These are phyloP conservation scores for Rhexocercosporidium sp. DNA, from an alignment of 2,329 filamentous ascomycete species.

Conservation along the genomic window DNA sequence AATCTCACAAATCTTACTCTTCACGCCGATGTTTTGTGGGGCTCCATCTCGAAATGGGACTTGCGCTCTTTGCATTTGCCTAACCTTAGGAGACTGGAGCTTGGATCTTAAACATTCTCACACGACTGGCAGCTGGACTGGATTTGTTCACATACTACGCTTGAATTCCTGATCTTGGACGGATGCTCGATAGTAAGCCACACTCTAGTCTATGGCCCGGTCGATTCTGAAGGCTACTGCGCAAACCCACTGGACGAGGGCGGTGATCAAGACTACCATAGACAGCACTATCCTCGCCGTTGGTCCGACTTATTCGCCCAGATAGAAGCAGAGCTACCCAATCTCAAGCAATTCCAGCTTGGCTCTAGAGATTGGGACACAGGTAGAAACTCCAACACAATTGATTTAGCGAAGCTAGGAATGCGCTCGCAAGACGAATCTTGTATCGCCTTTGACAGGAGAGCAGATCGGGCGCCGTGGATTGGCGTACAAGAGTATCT, in stretches of 20 bases:
- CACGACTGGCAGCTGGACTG: conserved; percentile 25
- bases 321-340: background rate
- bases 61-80: conserved; percentile 18
- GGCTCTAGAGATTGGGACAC: background rate
- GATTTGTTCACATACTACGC: conserved; percentile 17
- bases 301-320: conserved; percentile 3
- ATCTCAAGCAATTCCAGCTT: background rate
- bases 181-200: conserved; percentile 14
- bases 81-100: conserved; percentile 16
- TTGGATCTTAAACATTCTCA: conserved; percentile 18
- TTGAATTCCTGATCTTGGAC: conserved; percentile 9
- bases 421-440: background rate
- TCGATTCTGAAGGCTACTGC: conserved; percentile 2
- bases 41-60: conserved; percentile 17
- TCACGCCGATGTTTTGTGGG: conserved; percentile 15
- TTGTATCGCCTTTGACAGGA: background rate
- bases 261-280: background rate
- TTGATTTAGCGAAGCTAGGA: background rate
- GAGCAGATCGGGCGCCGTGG: background rate
- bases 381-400: background rate
- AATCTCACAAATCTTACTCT: conserved; percentile 18
- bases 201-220: background rate
- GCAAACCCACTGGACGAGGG: background rate
- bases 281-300: background rate
- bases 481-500: too few relatives aligned